phyloP scores from a whole-genome alignment of 176 grass and related monocot genomes.

The Elaeis guineensis region DNA sequence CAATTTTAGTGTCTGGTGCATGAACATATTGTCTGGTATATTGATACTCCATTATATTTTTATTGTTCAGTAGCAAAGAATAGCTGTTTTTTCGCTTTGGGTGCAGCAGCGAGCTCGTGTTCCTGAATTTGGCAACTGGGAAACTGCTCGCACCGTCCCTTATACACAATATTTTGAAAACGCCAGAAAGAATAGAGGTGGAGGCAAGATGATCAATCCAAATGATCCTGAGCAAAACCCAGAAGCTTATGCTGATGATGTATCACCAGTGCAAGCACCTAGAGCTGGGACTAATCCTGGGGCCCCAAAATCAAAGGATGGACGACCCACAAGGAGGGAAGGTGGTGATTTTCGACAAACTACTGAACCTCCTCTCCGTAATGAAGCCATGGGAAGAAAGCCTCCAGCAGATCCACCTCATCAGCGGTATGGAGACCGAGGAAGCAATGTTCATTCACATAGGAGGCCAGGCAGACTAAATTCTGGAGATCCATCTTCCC shows the following conservation, averaged over 20 bases:
- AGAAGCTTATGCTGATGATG: neutral
- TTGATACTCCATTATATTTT: too few species aligned
- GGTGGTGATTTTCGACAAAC: neutral
- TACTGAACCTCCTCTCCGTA: neutral
- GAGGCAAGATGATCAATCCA: conserved; percentile 10
- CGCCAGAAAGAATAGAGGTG: conserved; percentile 5
- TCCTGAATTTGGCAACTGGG: conserved; percentile 28
- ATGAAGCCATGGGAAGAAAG: neutral
- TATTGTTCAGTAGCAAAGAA: too few species aligned
- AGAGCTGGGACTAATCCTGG: neutral
- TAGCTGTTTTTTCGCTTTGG: too few species aligned
- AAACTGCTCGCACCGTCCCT: neutral
- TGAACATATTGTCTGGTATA: too few species aligned
- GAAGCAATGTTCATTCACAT: neutral
- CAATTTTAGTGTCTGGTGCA: too few species aligned
- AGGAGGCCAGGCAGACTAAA: neutral
- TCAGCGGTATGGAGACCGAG: neutral
- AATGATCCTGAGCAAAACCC: conserved; percentile 17
- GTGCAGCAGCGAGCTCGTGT: conserved; percentile 8
- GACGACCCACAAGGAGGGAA: neutral
- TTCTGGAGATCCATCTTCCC: neutral
- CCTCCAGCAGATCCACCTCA: neutral
- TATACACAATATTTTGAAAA: conserved; percentile 26
- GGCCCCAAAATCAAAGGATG: neutral
- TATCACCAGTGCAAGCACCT: neutral